These are phyloP conservation scores for Blastomyces percursus DNA, from an alignment of 2,329 filamentous ascomycete species.

Conservation along the genomic window DNA sequence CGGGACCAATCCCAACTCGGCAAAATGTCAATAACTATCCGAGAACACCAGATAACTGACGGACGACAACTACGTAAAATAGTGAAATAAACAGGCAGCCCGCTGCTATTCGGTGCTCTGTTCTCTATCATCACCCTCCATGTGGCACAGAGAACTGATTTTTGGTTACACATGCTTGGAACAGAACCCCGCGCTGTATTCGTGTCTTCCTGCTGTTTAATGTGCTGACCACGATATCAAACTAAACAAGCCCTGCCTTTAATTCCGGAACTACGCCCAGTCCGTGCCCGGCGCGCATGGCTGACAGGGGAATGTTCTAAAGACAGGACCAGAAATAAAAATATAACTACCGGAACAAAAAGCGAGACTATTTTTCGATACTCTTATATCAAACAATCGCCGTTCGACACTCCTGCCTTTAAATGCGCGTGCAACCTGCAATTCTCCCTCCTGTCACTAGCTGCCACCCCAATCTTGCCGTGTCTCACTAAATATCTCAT, in stretches of 20 bases:
- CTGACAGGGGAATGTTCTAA: neutral
- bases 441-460: conserved; percentile 16
- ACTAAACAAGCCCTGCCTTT: neutral
- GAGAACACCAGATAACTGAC: neutral
- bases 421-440: conserved; percentile 7
- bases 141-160: neutral
- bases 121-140: neutral
- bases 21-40: neutral
- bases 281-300: neutral
- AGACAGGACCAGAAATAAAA: neutral
- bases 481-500: neutral
- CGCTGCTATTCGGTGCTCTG: neutral
- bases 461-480: conserved; percentile 26
- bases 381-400: neutral
- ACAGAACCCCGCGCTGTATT: neutral
- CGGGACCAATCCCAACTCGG: conserved; percentile 3
- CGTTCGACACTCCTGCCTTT: neutral
- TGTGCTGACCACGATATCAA: neutral
- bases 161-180: conserved; percentile 4
- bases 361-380: neutral
- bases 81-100: neutral
- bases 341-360: neutral
- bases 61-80: neutral
- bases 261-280: conserved; percentile 1
- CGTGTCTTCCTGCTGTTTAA: neutral